Percentiles rank a stretch among this genome's conserved stretches.
phyloP scores from a whole-genome alignment of 1,139 yeast genomes.

The Waltiozyma sp. region DNA sequence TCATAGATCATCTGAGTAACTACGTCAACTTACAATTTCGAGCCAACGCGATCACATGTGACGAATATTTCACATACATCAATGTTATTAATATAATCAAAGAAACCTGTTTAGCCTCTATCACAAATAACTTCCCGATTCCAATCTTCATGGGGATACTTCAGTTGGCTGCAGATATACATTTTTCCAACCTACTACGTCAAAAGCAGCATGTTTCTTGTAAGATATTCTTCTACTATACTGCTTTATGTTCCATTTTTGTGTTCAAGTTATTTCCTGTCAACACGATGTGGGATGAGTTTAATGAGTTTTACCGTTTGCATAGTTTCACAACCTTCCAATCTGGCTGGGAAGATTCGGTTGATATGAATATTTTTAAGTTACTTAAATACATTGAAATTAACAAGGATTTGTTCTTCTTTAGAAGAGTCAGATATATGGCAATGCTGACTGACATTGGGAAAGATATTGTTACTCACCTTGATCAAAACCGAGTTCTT shows the following conservation, averaged over 20 bases:
- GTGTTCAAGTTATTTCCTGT: slow-evolving; percentile 12
- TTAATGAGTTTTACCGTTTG: slow-evolving; percentile 2
- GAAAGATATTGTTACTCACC: background rate
- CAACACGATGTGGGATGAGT: slow-evolving; percentile 19
- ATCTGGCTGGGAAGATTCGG: background rate
- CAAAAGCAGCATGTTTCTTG: slow-evolving; percentile 9
- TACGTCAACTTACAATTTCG: slow-evolving; percentile 2
- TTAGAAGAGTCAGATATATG: background rate
- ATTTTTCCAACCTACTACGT: slow-evolving; percentile 7
- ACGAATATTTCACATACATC: slow-evolving; percentile 3
- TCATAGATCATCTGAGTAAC: slow-evolving; percentile 3
- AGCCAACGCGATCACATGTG: background rate
- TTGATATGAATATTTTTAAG: background rate
- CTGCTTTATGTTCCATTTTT: slow-evolving; percentile 12
- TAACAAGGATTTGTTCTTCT: background rate
- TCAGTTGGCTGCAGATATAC: slow-evolving; percentile 3
- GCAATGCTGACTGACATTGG: background rate
- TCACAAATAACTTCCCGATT: slow-evolving; percentile 9
- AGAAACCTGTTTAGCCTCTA: slow-evolving; percentile 9
- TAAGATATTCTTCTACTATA: slow-evolving; percentile 13
- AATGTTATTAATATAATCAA: slow-evolving; percentile 8
- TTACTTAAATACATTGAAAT: background rate
- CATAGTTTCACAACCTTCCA: background rate
- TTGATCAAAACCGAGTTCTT: background rate
- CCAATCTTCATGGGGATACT: slow-evolving; percentile 11